phyloP scores from a whole-genome alignment of 2,329 filamentous ascomycete species.

The Gnomoniopsis sp. region DNA sequence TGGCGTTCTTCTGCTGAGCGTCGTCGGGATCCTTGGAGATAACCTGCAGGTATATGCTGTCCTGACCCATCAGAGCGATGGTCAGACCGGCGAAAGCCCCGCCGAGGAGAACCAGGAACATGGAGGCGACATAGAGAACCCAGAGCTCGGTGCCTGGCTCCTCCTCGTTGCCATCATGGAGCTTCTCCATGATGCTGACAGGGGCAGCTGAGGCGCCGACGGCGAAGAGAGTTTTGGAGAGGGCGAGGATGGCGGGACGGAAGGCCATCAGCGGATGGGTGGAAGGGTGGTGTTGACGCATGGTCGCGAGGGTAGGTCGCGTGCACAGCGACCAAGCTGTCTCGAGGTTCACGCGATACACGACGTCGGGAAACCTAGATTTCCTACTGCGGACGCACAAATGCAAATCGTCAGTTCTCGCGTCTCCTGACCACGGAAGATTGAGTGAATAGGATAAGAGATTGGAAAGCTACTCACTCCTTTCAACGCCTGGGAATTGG shows the following conservation, averaged over 20 bases:
- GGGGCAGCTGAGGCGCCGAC: conserved; percentile 49
- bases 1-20: conserved; percentile 81
- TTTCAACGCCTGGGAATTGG: too few relatives aligned
- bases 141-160: conserved; percentile 65
- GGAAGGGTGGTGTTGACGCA: conserved; percentile 8
- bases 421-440: too few relatives aligned
- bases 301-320: neutral
- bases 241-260: conserved; percentile 43
- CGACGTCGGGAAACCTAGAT: too few relatives aligned
- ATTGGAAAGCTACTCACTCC: too few relatives aligned
- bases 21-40: conserved; percentile 82
- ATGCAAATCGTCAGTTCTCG: too few relatives aligned
- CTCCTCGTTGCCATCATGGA: conserved; percentile 45
- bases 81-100: conserved; percentile 95
- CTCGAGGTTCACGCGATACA: too few relatives aligned
- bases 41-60: conserved; percentile 96
- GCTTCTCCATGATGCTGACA: conserved; percentile 31
- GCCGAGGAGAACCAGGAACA: conserved; percentile 78
- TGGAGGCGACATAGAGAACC: conserved; percentile 76
- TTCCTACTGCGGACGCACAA: too few relatives aligned
- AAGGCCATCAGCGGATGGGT: conserved; percentile 13
- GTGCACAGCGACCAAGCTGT: too few relatives aligned
- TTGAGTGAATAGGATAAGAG: too few relatives aligned
- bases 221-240: conserved; percentile 48
- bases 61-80: conserved; percentile 72